Evolutionary conservation across 78 protist genomes (phyloP), one percentile per base, ranked within the genome.

Genomic region (Cavenderia fasciculata): DNA sequence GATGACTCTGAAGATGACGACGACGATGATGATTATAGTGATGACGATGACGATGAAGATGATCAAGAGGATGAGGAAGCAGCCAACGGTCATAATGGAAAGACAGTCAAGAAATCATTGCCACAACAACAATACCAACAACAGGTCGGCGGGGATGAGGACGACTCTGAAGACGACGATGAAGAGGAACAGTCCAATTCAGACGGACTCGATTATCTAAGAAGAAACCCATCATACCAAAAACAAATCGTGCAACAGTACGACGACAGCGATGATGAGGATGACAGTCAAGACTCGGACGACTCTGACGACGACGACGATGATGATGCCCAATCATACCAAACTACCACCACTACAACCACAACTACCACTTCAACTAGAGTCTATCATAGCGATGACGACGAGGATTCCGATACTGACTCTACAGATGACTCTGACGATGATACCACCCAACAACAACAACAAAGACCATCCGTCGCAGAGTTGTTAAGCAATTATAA

Each of bases 1-100:
- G 87, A 65, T 12, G 87, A 78, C 4, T 65, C 43, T 40, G 88
- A 79, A 40, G 90, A 59, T n/a, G 86, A 59, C 4, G 86, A 74
- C 0, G 68, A 74, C 19, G 49, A 62, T 10, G 75, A 69, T 23
- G 25, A 25, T 49, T 5, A 38, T 34, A 54, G 59, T 54, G 71
- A 63, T 11, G 23, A 38, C 6, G 44, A 36, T 63, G 59, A 54
- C 14, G 38, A 63, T n/a, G 49, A 44, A 41, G 25, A 61, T 18
- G 72, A 47, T 19, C 18, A 61, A n/a, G 70, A 66, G 27, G 29
- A 47, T 23, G 46, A 54, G 2, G 63, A 57, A 25, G 6, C 63
- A 7, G 27, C 41, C 27, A 36, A 57, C 34, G 63, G n/a, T 57
- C 41, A 57, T 25, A 25, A 52, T 14, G 21, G 11, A 23, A 52